Percentiles rank a stretch among this genome's conserved stretches.
phyloP scores from a whole-genome alignment of 2,329 filamentous ascomycete species.

The Penicillium brevicompactum region DNA sequence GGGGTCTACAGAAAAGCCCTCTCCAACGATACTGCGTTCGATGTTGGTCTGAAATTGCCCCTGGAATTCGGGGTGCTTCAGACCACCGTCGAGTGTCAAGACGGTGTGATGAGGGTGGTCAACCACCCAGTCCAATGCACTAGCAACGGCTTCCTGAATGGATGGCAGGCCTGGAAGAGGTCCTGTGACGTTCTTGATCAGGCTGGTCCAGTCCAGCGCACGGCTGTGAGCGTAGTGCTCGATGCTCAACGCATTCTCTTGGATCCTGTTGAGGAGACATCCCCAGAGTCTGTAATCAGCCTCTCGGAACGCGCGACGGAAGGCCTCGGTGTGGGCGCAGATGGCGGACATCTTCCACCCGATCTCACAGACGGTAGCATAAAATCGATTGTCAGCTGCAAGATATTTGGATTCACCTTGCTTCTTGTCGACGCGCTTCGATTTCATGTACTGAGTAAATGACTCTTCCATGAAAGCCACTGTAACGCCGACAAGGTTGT shows the following conservation, averaged over 20 bases:
- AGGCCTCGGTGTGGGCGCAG: constrained; percentile 28
- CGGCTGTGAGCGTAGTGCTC: constrained; percentile 27
- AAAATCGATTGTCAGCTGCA: not conserved
- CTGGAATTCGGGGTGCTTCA: not conserved
- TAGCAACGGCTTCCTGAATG: not conserved
- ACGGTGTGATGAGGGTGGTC: constrained; percentile 19
- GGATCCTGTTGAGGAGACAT: constrained; percentile 16
- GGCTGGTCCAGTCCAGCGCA: constrained; percentile 27
- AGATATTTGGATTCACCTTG: constrained; percentile 1
- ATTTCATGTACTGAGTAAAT: not conserved
- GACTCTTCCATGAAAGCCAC: not conserved
- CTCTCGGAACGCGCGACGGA: constrained; percentile 17
- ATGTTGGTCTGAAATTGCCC: constrained; percentile 5
- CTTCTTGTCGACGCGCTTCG: not conserved
- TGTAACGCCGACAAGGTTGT: not conserved
- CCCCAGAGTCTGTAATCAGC: constrained; percentile 15
- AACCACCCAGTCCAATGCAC: constrained; percentile 1
- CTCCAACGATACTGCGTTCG: not conserved
- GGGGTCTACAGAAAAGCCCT: not conserved
- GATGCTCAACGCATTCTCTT: constrained; percentile 23
- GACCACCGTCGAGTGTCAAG: not conserved
- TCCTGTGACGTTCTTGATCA: not conserved
- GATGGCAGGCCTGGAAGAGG: not conserved
- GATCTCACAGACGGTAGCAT: constrained; percentile 10
- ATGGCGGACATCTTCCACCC: constrained; percentile 32